These are phyloP conservation scores for Maudiozyma bulderi DNA, from an alignment of 805 yeast genomes.

Conservation along the genomic window DNA sequence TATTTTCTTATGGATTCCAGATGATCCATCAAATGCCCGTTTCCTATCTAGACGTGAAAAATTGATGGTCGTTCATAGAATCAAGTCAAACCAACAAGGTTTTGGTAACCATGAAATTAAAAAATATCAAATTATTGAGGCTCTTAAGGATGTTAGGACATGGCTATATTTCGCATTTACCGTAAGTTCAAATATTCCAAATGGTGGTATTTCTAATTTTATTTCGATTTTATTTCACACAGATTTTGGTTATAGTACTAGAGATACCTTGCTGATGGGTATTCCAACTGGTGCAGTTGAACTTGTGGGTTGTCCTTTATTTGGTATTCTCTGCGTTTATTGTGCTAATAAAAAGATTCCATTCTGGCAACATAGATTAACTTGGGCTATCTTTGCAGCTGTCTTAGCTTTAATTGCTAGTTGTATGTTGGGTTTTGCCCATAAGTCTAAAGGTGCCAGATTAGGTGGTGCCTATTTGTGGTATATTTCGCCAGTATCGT, in stretches of 20 bases:
- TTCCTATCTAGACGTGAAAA: slow-evolving; percentile 34
- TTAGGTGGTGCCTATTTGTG: slow-evolving; percentile 31
- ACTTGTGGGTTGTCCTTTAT: slow-evolving; percentile 25
- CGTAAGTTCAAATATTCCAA: slow-evolving; percentile 36
- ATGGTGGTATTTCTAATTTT: slow-evolving; percentile 48
- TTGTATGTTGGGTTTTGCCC: slow-evolving; percentile 38
- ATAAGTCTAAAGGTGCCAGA: slow-evolving; percentile 25
- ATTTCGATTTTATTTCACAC: slow-evolving; percentile 35
- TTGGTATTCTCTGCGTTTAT: slow-evolving; percentile 20
- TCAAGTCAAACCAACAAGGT: slow-evolving; percentile 47
- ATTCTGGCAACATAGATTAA: slow-evolving; percentile 18
- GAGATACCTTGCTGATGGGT: slow-evolving; percentile 34
- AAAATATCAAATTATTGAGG: slow-evolving; percentile 44
- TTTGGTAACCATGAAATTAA: slow-evolving; percentile 48
- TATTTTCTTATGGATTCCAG: slow-evolving; percentile 45
- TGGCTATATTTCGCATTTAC: slow-evolving; percentile 39
- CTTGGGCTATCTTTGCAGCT: slow-evolving; percentile 29
- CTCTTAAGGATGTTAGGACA: slow-evolving; percentile 39
- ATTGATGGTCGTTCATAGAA: slow-evolving; percentile 42
- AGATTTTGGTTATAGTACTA: slow-evolving; percentile 36
- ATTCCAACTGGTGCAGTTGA: slow-evolving; percentile 42
- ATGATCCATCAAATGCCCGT: slow-evolving; percentile 43
- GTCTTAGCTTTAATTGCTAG: slow-evolving; percentile 27
- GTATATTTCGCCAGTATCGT: slow-evolving; percentile 30
- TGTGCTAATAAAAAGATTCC: slow-evolving; percentile 14